phyloP scores from a whole-genome alignment of 164 flowering plant species.

The Amborella trichopoda region DNA sequence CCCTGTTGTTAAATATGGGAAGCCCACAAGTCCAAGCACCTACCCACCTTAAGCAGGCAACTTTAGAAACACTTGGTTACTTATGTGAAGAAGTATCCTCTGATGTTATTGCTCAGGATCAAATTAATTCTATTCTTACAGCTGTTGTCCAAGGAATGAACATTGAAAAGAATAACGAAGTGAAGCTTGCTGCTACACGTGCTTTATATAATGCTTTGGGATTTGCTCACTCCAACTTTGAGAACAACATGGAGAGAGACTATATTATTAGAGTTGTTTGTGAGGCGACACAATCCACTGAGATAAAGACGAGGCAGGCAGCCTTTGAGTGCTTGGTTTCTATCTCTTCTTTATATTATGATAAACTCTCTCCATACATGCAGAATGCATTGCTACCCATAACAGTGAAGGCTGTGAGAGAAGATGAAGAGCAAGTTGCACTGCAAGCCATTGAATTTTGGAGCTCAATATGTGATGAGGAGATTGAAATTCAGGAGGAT shows the following conservation, averaged over 20 bases:
- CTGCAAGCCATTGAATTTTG: slow-evolving; percentile 68
- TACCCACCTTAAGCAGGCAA: slow-evolving; percentile 56
- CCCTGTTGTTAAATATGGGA: slow-evolving; percentile 44
- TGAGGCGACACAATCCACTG: slow-evolving; percentile 48
- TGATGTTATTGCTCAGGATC: slow-evolving; percentile 56
- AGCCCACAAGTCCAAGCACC: slow-evolving; percentile 22
- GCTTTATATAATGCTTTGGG: slow-evolving; percentile 54
- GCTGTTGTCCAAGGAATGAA: slow-evolving; percentile 75
- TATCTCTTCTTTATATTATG: slow-evolving; percentile 51
- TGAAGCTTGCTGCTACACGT: slow-evolving; percentile 51
- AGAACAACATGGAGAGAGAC: slow-evolving; percentile 64
- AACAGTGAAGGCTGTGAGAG: slow-evolving; percentile 51
- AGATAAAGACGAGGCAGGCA: slow-evolving; percentile 49
- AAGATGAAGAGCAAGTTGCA: slow-evolving; percentile 61
- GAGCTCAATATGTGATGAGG: slow-evolving; percentile 72
- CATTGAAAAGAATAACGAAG: slow-evolving; percentile 49
- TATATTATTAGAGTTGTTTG: slow-evolving; percentile 73
- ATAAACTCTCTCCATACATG: slow-evolving; percentile 50
- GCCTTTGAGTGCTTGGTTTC: slow-evolving; percentile 70
- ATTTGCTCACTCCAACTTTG: slow-evolving; percentile 57
- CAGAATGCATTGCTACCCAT: slow-evolving; percentile 51
- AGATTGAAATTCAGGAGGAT: slow-evolving; percentile 55
- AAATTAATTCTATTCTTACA: slow-evolving; percentile 59
- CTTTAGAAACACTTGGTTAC: slow-evolving; percentile 61
- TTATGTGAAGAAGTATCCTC: slow-evolving; percentile 70